A percentile compares a stretch with the other conserved stretches of the same genome.
phyloP scores from a whole-genome alignment of 2,329 filamentous ascomycete species.

The Ophiostoma pallidulum region DNA sequence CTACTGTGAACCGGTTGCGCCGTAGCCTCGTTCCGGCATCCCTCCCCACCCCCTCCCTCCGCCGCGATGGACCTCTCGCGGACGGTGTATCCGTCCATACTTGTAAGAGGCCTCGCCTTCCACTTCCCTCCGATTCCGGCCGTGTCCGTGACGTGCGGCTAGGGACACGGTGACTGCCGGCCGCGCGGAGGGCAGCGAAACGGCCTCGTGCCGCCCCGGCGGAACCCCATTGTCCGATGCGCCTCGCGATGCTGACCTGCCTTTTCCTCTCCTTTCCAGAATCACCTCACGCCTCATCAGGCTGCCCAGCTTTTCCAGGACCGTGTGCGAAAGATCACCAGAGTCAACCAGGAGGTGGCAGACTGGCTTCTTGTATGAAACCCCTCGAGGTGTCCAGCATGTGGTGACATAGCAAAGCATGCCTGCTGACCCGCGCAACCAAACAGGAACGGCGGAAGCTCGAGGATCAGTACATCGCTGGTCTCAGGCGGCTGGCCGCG shows the following conservation, averaged over 20 bases:
- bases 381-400: neutral
- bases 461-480: constrained; percentile 80
- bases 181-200: too few relatives aligned
- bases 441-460: constrained; percentile 79
- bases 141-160: too few relatives aligned
- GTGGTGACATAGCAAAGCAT: neutral
- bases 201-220: too few relatives aligned
- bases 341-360: constrained; percentile 81
- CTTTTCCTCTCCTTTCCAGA: constrained; percentile 39
- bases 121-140: neutral
- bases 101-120: constrained; percentile 50
- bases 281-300: constrained; percentile 68
- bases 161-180: too few relatives aligned
- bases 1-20: too few relatives aligned
- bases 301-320: constrained; percentile 77
- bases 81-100: constrained; percentile 86
- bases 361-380: constrained; percentile 84
- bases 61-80: constrained; percentile 68
- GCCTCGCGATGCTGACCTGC: constrained; percentile 5
- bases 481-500: constrained; percentile 69
- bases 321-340: constrained; percentile 76
- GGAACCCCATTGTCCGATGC: too few relatives aligned
- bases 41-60: neutral
- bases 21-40: neutral
- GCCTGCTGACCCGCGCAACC: too few relatives aligned